phyloP scores from a whole-genome alignment of 1,139 yeast genomes.

The Hemisphaericaspora subhashii region DNA sequence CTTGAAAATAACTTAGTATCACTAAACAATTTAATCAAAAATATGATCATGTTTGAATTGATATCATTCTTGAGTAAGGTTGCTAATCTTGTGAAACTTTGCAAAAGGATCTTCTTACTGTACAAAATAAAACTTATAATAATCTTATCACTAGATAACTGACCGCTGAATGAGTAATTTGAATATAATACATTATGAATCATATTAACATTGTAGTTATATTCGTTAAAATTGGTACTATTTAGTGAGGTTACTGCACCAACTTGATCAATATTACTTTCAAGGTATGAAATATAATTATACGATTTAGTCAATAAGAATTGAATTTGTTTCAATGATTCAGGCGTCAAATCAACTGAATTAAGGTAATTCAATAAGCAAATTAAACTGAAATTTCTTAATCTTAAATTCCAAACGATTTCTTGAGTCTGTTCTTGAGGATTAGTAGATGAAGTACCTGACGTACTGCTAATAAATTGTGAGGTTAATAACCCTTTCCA shows the following conservation, averaged over 20 bases:
- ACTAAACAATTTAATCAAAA: slow-evolving; percentile 39
- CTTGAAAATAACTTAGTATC: slow-evolving; percentile 38
- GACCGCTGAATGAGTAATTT: slow-evolving; percentile 21
- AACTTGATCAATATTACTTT: slow-evolving; percentile 36
- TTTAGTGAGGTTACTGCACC: slow-evolving; percentile 38
- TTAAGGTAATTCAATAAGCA: slow-evolving; percentile 44
- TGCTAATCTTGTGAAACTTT: slow-evolving; percentile 33
- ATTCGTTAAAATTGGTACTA: slow-evolving; percentile 27
- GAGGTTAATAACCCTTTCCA: slow-evolving; percentile 82
- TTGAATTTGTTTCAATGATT: slow-evolving; percentile 43
- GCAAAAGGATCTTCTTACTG: slow-evolving; percentile 36
- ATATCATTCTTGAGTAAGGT: slow-evolving; percentile 35
- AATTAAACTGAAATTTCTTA: slow-evolving; percentile 41
- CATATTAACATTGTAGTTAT: slow-evolving; percentile 31
- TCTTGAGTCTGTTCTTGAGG: slow-evolving; percentile 30
- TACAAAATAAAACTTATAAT: slow-evolving; percentile 35
- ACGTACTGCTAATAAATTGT: slow-evolving; percentile 37
- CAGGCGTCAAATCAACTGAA: slow-evolving; percentile 43
- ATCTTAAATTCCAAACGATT: slow-evolving; percentile 36
- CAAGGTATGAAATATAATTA: slow-evolving; percentile 43
- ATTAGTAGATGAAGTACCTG: slow-evolving; percentile 19
- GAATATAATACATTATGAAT: slow-evolving; percentile 33
- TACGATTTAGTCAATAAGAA: slow-evolving; percentile 44
- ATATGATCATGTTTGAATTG: slow-evolving; percentile 43
- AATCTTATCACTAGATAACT: slow-evolving; percentile 28